phyloP scores from a whole-genome alignment of 192 early-diverging fungal species.

The Podila horticola region DNA sequence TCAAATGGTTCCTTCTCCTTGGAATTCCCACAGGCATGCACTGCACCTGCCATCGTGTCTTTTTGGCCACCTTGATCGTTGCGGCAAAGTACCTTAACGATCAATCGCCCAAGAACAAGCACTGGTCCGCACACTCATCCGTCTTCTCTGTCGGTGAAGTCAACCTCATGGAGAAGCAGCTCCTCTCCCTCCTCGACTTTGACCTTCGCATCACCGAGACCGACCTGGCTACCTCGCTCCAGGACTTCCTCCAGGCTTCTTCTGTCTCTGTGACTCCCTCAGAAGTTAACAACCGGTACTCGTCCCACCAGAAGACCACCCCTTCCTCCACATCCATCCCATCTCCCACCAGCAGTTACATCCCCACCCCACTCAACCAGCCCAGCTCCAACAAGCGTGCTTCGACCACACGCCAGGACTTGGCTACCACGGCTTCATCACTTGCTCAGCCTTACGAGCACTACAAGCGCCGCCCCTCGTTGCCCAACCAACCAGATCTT shows the following conservation, averaged over 20 bases:
- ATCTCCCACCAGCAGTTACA: slow-evolving; percentile 29
- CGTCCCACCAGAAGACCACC: not conserved
- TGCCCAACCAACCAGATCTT: slow-evolving; percentile 43
- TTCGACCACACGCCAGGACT: slow-evolving; percentile 18
- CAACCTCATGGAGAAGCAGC: slow-evolving; percentile 85
- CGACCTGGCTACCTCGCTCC: slow-evolving; percentile 45
- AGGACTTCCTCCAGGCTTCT: slow-evolving; percentile 21
- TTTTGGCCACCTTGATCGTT: slow-evolving; percentile 78
- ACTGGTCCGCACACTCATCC: slow-evolving; percentile 78
- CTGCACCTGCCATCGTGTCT: slow-evolving; percentile 84
- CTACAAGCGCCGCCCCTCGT: slow-evolving; percentile 40
- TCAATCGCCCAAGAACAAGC: slow-evolving; percentile 83
- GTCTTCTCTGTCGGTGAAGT: slow-evolving; percentile 81
- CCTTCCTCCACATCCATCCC: slow-evolving; percentile 14
- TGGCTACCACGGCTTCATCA: slow-evolving; percentile 9
- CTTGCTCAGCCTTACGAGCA: slow-evolving; percentile 11
- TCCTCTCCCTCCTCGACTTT: slow-evolving; percentile 72
- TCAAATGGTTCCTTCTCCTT: not conserved
- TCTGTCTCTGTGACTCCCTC: slow-evolving; percentile 1
- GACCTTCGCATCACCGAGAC: slow-evolving; percentile 55
- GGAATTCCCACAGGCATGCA: slow-evolving; percentile 66
- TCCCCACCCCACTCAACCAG: slow-evolving; percentile 14
- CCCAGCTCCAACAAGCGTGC: slow-evolving; percentile 37
- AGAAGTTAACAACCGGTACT: slow-evolving; percentile 8
- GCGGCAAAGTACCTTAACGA: slow-evolving; percentile 82